Conservation (phyloP, 1,284 basidiomycete genomes). For the Peniophora sp. region DNA sequence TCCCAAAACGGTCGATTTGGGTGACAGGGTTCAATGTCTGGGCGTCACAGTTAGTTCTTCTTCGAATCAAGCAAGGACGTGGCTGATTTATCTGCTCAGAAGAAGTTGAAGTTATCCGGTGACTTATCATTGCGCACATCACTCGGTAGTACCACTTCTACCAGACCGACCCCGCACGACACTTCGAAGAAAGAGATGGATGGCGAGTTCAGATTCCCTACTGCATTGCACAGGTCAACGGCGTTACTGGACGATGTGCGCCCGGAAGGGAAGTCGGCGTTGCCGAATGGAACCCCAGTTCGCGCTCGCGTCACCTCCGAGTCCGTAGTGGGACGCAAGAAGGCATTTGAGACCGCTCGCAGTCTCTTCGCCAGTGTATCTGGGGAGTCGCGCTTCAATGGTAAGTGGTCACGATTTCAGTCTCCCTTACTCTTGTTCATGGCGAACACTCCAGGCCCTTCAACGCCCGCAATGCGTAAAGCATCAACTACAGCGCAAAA, state of each 20-base stretch:
- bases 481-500: neutral
- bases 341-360: slow-evolving; percentile 4
- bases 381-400: neutral
- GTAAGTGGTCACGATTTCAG: neutral
- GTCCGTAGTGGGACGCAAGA: slow-evolving; percentile 8
- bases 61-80: neutral
- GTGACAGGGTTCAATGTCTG: slow-evolving; percentile 40
- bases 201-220: too few relatives aligned
- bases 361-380: neutral
- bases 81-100: neutral
- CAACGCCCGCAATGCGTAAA: neutral
- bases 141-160: neutral
- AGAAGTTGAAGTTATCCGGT: slow-evolving; percentile 17
- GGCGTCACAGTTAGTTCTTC: slow-evolving; percentile 41
- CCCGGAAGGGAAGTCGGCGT: neutral
- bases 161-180: neutral
- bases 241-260: neutral
- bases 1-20: slow-evolving; percentile 43
- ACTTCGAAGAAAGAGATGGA: neutral
- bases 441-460: neutral
- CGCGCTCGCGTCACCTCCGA: slow-evolving; percentile 11
- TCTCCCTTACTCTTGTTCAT: neutral
- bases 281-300: neutral
- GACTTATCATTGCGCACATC: neutral
- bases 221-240: neutral